Conservation (phyloP, 2,329 filamentous ascomycete genomes). For the Teratosphaeria pseudoeucalypti region DNA sequence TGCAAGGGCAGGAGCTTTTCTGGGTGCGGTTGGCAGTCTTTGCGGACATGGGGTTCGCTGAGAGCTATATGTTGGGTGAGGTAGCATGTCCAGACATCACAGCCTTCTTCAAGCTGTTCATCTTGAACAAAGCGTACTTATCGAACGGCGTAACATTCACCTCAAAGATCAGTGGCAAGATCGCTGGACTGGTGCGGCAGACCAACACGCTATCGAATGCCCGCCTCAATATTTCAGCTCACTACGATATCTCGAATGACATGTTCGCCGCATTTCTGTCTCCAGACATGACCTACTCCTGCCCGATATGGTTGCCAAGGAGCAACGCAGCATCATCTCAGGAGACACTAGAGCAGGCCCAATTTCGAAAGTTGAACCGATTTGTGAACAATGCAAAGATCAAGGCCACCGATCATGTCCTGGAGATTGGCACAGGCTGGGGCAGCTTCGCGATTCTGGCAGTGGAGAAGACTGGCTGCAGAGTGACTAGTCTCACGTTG, state of each 20-base stretch:
- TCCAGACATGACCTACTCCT: slow-evolving; percentile 68
- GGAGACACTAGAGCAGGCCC: slow-evolving; percentile 55
- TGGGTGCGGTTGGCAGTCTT: slow-evolving; percentile 61
- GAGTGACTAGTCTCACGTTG: slow-evolving; percentile 58
- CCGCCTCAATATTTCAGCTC: slow-evolving; percentile 57
- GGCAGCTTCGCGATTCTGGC: slow-evolving; percentile 63
- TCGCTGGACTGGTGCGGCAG: slow-evolving; percentile 44
- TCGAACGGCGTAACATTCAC: slow-evolving; percentile 54
- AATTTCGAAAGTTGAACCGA: slow-evolving; percentile 55
- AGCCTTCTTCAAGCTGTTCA: slow-evolving; percentile 64
- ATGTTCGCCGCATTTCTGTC: slow-evolving; percentile 67
- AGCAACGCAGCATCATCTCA: slow-evolving; percentile 31
- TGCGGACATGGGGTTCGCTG: slow-evolving; percentile 65
- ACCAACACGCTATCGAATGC: slow-evolving; percentile 43
- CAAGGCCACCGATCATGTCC: slow-evolving; percentile 54
- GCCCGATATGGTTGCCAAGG: slow-evolving; percentile 51
- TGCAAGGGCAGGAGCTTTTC: slow-evolving; percentile 46
- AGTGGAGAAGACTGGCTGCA: slow-evolving; percentile 54
- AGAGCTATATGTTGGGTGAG: slow-evolving; percentile 64
- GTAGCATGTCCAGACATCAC: slow-evolving; percentile 57
- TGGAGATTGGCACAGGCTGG: slow-evolving; percentile 70
- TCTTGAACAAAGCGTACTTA: slow-evolving; percentile 52
- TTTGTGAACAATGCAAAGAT: slow-evolving; percentile 58
- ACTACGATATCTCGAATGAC: slow-evolving; percentile 67
- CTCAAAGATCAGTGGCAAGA: slow-evolving; percentile 47